A percentile compares a stretch with the other conserved stretches of the same genome.
Evolutionary conservation across 2,329 filamentous ascomycete species (phyloP).

Genomic region (Clathrospora elynae): DNA sequence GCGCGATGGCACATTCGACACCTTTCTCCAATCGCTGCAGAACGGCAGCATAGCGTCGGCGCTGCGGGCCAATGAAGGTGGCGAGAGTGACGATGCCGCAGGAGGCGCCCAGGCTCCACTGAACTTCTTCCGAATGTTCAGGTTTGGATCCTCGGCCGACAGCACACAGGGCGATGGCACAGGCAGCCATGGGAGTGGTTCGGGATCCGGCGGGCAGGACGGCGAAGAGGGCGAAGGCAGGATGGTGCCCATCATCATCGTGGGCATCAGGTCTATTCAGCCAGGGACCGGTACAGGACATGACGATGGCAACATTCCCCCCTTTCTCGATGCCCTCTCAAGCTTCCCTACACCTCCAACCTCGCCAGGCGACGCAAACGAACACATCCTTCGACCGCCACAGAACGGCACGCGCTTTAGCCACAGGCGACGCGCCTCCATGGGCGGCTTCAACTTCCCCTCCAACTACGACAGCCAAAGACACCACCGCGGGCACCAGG

Average conservation of each 20-base stretch:
- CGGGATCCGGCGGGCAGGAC: slow-evolving; percentile 26
- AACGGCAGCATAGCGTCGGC: slow-evolving; percentile 64
- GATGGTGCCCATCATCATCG: slow-evolving; percentile 71
- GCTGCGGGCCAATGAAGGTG: slow-evolving; percentile 53
- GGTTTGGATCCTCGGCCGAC: slow-evolving; percentile 61
- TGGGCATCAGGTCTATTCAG: slow-evolving; percentile 70
- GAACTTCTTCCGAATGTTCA: slow-evolving; percentile 72
- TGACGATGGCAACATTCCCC: slow-evolving; percentile 51
- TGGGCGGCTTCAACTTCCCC: slow-evolving; percentile 58
- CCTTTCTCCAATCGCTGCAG: slow-evolving; percentile 66
- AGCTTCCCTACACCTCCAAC: slow-evolving; percentile 54
- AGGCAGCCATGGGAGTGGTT: slow-evolving; percentile 33
- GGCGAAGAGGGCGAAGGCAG: slow-evolving; percentile 57
- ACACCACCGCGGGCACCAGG: slow-evolving; percentile 54
- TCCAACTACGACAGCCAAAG: slow-evolving; percentile 60
- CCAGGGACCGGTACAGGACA: slow-evolving; percentile 55
- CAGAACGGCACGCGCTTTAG: slow-evolving; percentile 62
- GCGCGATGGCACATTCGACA: slow-evolving; percentile 66
- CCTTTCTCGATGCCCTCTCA: slow-evolving; percentile 58
- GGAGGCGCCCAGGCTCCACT: slow-evolving; percentile 59
- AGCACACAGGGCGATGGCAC: slow-evolving; percentile 26
- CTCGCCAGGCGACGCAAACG: slow-evolving; percentile 55
- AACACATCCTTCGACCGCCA: slow-evolving; percentile 58
- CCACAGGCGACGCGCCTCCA: slow-evolving; percentile 59
- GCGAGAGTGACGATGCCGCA: slow-evolving; percentile 44